A percentile compares a stretch with the other conserved stretches of the same genome.
These are phyloP conservation scores for Ustilago trichophora DNA, from an alignment of 1,284 basidiomycete genomes.

Conservation along the genomic window DNA sequence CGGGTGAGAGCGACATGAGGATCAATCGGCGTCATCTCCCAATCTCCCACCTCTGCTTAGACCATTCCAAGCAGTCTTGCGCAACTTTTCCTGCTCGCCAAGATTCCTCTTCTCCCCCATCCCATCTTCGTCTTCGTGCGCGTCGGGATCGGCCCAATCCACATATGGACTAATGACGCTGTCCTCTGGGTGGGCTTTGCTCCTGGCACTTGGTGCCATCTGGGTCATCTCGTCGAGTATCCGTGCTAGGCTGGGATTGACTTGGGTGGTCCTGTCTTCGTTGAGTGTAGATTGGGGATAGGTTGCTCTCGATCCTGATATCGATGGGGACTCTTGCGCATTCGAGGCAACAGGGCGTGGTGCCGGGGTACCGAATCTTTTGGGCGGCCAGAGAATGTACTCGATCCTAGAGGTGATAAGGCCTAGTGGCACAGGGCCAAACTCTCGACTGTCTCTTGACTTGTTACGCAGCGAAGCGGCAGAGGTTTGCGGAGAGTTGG, in stretches of 20 bases:
- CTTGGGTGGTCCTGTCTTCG: slow-evolving; percentile 26
- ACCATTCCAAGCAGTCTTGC: slow-evolving; percentile 34
- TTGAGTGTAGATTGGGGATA: too few species aligned
- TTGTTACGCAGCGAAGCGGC: slow-evolving; percentile 4
- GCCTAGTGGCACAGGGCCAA: slow-evolving; percentile 70
- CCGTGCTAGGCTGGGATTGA: slow-evolving; percentile 36
- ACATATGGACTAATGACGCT: slow-evolving; percentile 43
- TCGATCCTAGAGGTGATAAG: slow-evolving; percentile 68
- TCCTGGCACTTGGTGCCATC: slow-evolving; percentile 4
- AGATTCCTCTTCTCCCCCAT: neutral
- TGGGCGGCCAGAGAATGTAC: slow-evolving; percentile 68
- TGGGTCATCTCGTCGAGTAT: slow-evolving; percentile 36
- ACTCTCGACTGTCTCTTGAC: slow-evolving; percentile 69
- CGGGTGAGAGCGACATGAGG: neutral
- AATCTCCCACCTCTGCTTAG: slow-evolving; percentile 40
- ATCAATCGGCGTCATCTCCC: slow-evolving; percentile 42
- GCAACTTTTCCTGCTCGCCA: neutral
- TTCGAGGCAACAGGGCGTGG: slow-evolving; percentile 21
- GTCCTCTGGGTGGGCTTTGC: slow-evolving; percentile 37
- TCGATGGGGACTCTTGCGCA: too few species aligned
- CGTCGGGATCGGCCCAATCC: slow-evolving; percentile 18
- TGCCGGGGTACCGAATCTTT: slow-evolving; percentile 45
- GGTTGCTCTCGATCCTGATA: too few species aligned
- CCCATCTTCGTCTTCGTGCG: neutral
- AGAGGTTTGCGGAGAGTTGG: slow-evolving; percentile 21